phyloP scores from a whole-genome alignment of 2,329 filamentous ascomycete genomes.

The Diaporthe capsici region DNA sequence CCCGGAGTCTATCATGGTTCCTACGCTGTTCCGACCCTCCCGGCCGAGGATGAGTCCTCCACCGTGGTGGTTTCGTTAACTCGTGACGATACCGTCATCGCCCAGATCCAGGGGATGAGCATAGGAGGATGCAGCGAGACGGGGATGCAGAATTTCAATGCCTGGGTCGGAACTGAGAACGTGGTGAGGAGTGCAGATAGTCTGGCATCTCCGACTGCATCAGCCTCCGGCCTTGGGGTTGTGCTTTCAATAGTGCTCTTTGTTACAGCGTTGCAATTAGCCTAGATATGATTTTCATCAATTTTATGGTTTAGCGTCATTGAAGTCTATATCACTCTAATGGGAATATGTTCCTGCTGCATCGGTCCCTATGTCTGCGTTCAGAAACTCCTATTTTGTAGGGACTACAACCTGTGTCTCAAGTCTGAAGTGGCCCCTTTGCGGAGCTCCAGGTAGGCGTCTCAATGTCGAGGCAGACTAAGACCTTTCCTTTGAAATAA shows the following conservation, averaged over 20 bases:
- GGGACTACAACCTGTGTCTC: not conserved
- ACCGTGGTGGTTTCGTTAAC: not conserved
- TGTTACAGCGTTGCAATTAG: not conserved
- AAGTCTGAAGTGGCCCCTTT: not conserved
- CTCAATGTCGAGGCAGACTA: not conserved
- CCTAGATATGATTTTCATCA: not conserved
- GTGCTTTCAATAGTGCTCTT: not conserved
- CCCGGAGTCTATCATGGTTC: conserved; percentile 7
- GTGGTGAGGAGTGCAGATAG: not conserved
- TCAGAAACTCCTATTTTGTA: no score
- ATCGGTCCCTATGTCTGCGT: not conserved
- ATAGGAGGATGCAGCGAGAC: conserved; percentile 12
- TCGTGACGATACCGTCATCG: not conserved
- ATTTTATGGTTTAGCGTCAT: not conserved
- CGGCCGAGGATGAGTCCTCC: not conserved
- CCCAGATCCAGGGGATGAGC: conserved; percentile 14
- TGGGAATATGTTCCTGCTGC: no score
- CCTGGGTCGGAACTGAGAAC: conserved; percentile 15
- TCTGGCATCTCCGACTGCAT: not conserved
- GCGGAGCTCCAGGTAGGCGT: not conserved
- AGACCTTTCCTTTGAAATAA: no score
- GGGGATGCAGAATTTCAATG: conserved; percentile 19
- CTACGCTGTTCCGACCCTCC: not conserved
- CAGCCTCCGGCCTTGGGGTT: not conserved
- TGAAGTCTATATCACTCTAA: not conserved